Evolutionary conservation across 1,139 yeast species (phyloP).

Genomic region (Kluyveromyces marxianus): DNA sequence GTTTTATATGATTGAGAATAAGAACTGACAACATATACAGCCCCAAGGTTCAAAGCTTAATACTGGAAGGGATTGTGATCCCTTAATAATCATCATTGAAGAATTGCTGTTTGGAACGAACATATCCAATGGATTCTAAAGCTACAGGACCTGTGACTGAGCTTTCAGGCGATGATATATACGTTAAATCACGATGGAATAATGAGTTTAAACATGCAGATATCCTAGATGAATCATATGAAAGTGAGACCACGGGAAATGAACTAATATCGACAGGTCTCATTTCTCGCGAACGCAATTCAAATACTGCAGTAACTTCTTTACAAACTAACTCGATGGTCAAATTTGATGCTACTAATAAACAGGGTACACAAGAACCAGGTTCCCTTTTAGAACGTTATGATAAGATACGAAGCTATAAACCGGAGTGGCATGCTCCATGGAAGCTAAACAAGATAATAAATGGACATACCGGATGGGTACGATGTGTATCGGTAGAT

Average conservation of each 20-base stretch:
- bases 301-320: slow-evolving; percentile 1
- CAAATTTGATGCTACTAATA: too few species aligned
- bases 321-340: too few species aligned
- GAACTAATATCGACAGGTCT: too few species aligned
- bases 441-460: slow-evolving; percentile 73
- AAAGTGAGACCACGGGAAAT: slow-evolving; percentile 3
- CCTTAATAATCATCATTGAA: too few species aligned
- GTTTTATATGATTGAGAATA: not conserved
- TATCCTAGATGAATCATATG: slow-evolving; percentile 19
- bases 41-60: not conserved
- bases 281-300: not conserved
- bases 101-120: too few species aligned
- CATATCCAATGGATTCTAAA: not conserved
- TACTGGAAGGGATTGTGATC: too few species aligned
- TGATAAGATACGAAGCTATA: slow-evolving; percentile 18
- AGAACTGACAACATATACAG: not conserved
- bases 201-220: slow-evolving; percentile 24
- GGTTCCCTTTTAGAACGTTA: slow-evolving; percentile 21
- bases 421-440: slow-evolving; percentile 46
- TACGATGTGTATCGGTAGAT: slow-evolving; percentile 69
- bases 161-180: slow-evolving; percentile 17
- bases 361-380: not conserved
- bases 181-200: slow-evolving; percentile 22
- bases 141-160: not conserved
- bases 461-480: slow-evolving; percentile 93